Conservation (phyloP, 2,329 filamentous ascomycete species). For the Xylogone sp. region DNA sequence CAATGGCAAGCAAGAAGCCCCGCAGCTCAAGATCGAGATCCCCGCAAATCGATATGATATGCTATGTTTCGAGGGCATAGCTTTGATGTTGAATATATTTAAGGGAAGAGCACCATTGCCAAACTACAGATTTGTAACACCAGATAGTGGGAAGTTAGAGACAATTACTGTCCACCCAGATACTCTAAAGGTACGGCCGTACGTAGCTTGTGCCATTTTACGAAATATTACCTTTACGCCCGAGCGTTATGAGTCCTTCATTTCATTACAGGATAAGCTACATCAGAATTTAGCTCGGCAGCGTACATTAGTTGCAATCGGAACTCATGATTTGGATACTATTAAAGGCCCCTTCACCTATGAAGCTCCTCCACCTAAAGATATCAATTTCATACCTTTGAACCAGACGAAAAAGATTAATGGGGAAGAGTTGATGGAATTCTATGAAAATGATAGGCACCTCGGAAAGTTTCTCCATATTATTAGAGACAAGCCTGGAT, state of each 20-base stretch:
- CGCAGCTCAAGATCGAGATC: constrained; percentile 97
- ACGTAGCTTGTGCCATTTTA: constrained; percentile 84
- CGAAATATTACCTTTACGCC: constrained; percentile 89
- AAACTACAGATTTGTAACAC: constrained; percentile 72
- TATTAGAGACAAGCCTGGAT: constrained; percentile 87
- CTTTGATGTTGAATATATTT: constrained; percentile 95
- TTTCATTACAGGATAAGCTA: constrained; percentile 93
- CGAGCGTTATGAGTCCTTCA: constrained; percentile 94
- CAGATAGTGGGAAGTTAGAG: constrained; percentile 69
- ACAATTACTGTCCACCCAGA: constrained; percentile 75
- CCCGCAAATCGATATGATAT: constrained; percentile 93
- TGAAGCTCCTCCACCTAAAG: constrained; percentile 84
- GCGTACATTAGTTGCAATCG: constrained; percentile 91
- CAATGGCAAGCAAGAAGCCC: constrained; percentile 77
- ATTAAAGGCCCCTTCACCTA: constrained; percentile 95
- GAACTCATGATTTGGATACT: constrained; percentile 93
- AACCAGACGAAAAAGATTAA: constrained; percentile 91
- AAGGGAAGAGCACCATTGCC: constrained; percentile 71
- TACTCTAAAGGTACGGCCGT: constrained; percentile 76
- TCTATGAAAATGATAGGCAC: constrained; percentile 94
- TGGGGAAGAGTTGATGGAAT: constrained; percentile 83
- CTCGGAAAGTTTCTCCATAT: constrained; percentile 89
- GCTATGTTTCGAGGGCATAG: constrained; percentile 96
- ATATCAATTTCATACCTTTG: constrained; percentile 85
- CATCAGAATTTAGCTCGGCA: constrained; percentile 94